Evolutionary conservation across 2,329 filamentous ascomycete species (phyloP).

Genomic region (Botryosphaeria dothidea): DNA sequence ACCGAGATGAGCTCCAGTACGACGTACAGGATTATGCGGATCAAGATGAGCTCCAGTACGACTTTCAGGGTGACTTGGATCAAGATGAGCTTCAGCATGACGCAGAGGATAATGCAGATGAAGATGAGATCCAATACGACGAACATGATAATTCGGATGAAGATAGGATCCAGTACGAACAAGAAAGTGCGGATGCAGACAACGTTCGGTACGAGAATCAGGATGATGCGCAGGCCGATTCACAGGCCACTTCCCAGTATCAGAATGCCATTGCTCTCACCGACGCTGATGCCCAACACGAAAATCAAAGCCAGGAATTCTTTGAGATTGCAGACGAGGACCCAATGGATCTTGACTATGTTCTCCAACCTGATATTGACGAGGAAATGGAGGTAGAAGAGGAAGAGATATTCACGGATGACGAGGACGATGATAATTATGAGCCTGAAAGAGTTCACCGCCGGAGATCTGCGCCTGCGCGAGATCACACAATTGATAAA

Average conservation of each 20-base stretch:
- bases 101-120: conserved; percentile 22
- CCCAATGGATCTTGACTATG: background rate
- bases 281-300: background rate
- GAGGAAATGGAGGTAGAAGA: background rate
- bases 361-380: background rate
- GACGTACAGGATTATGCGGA: no score
- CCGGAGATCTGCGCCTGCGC: no score
- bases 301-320: no score
- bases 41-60: no score
- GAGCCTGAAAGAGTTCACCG: background rate
- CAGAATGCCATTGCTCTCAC: conserved; percentile 23
- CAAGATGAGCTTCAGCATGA: background rate
- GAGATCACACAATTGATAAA: background rate
- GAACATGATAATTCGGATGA: background rate
- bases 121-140: conserved; percentile 22
- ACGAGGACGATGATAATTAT: no score
- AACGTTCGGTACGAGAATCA: background rate
- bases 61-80: no score
- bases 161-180: background rate
- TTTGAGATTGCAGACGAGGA: conserved; percentile 3
- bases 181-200: background rate
- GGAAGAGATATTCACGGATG: background rate
- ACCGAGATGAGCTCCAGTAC: no score
- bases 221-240: conserved; percentile 12
- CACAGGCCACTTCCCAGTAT: no score